Conservation (phyloP, 225 moss, liverwort and hornwort species). For the Pseudisothecium myosuroides region DNA sequence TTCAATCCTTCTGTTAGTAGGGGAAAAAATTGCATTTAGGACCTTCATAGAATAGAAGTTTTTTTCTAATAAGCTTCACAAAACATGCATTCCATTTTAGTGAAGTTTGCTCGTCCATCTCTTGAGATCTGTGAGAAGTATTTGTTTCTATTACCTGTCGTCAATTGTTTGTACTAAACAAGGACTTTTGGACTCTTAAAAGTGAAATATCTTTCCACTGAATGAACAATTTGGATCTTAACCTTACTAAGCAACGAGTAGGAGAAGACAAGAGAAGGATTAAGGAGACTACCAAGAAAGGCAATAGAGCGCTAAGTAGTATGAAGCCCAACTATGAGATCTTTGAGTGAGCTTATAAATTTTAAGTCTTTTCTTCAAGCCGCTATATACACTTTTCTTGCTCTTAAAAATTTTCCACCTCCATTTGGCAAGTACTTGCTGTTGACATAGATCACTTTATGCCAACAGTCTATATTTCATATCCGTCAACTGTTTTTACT, state of each 20-base stretch:
- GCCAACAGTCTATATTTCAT: not conserved
- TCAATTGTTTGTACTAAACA: not conserved
- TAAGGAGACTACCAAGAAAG: not conserved
- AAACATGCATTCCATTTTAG: not conserved
- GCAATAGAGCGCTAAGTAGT: not conserved
- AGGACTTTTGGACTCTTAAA: not conserved
- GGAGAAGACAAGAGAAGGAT: not conserved
- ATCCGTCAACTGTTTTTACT: not conserved
- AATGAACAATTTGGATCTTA: not conserved
- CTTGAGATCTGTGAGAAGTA: not conserved
- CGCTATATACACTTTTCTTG: not conserved
- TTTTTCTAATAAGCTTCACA: too few relatives aligned
- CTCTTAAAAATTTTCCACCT: not conserved
- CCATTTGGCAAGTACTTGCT: not conserved
- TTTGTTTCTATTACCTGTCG: not conserved
- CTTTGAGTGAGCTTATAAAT: not conserved
- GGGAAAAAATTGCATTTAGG: not conserved
- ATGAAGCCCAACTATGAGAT: not conserved
- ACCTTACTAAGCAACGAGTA: not conserved
- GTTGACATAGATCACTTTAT: not conserved
- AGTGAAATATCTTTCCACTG: not conserved
- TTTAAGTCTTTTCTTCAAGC: not conserved
- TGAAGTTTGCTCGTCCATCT: not conserved
- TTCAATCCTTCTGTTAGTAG: not conserved
- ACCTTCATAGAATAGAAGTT: not conserved